Conservation (phyloP, 805 yeast species). For the Debaryomyces maramus region DNA sequence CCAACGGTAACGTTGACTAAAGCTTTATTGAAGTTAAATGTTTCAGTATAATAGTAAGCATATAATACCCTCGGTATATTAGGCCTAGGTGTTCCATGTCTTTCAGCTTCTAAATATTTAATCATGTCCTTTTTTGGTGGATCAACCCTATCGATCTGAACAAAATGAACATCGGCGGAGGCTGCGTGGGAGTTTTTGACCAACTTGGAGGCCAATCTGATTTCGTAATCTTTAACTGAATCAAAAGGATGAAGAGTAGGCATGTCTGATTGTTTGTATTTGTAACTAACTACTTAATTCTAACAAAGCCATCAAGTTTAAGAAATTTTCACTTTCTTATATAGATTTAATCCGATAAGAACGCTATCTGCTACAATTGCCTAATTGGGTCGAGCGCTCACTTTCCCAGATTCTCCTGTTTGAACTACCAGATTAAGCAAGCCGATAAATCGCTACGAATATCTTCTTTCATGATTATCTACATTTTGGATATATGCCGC, state of each 20-base stretch:
- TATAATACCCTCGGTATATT: slow-evolving; percentile 67
- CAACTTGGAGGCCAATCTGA: slow-evolving; percentile 56
- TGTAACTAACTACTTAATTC: no score
- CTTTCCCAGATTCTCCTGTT: neutral
- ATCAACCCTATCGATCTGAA: slow-evolving; percentile 66
- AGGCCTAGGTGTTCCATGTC: slow-evolving; percentile 48
- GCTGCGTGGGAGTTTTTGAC: slow-evolving; percentile 59
- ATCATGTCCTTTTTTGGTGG: slow-evolving; percentile 78
- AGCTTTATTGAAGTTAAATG: slow-evolving; percentile 62
- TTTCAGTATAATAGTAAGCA: slow-evolving; percentile 63
- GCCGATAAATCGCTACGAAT: neutral
- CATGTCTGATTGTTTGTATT: no score
- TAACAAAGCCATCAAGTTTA: neutral
- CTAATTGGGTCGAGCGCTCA: slow-evolving; percentile 1
- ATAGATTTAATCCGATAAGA: no score
- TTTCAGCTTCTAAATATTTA: slow-evolving; percentile 67
- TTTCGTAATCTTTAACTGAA: slow-evolving; percentile 57
- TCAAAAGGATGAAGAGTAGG: slow-evolving; percentile 54
- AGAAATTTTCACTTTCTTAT: no score
- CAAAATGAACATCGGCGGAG: slow-evolving; percentile 56
- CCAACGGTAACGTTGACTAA: slow-evolving; percentile 64
- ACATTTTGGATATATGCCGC: no score
- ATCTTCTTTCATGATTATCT: neutral
- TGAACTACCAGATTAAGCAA: neutral
- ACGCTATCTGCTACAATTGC: slow-evolving; percentile 2